Conservation (phyloP, 208 protist genomes). For the Crithidia expoeki region DNA sequence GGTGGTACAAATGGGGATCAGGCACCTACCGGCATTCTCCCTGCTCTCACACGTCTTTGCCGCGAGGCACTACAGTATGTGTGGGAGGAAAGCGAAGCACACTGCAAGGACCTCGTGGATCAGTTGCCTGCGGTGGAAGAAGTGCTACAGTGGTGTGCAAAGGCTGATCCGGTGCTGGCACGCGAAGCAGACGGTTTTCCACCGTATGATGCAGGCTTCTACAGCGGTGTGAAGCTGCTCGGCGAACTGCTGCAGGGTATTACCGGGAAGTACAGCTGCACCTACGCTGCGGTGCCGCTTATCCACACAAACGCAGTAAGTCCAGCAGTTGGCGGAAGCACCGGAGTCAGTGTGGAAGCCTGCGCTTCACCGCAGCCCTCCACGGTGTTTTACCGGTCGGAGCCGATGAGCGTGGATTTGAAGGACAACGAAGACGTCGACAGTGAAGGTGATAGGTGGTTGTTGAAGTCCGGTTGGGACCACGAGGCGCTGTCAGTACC, state of each 20-base stretch:
- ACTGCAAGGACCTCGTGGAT: neutral
- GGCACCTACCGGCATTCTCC: constrained; percentile 11
- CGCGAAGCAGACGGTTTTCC: constrained; percentile 43
- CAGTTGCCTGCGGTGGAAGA: constrained; percentile 9
- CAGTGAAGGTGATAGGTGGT: neutral
- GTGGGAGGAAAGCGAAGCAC: neutral
- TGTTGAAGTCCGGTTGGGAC: neutral
- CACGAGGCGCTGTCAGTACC: neutral
- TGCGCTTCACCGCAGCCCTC: constrained; percentile 4
- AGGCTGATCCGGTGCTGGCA: constrained; percentile 27
- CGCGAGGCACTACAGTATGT: constrained; percentile 25
- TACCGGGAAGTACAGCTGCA: constrained; percentile 55
- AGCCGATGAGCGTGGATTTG: constrained; percentile 1
- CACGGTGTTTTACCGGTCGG: constrained; percentile 29
- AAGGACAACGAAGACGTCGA: neutral
- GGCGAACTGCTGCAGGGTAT: constrained; percentile 67
- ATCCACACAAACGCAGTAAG: neutral
- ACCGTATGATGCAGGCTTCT: constrained; percentile 51
- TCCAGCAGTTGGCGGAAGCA: neutral
- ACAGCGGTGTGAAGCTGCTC: constrained; percentile 57
- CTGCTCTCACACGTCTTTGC: constrained; percentile 23
- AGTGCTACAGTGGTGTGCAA: constrained; percentile 29
- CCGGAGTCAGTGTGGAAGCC: neutral
- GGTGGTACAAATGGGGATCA: neutral
- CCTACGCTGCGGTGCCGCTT: constrained; percentile 26